phyloP scores from a whole-genome alignment of 805 yeast species.

The Kluyveromyces starmeri region DNA sequence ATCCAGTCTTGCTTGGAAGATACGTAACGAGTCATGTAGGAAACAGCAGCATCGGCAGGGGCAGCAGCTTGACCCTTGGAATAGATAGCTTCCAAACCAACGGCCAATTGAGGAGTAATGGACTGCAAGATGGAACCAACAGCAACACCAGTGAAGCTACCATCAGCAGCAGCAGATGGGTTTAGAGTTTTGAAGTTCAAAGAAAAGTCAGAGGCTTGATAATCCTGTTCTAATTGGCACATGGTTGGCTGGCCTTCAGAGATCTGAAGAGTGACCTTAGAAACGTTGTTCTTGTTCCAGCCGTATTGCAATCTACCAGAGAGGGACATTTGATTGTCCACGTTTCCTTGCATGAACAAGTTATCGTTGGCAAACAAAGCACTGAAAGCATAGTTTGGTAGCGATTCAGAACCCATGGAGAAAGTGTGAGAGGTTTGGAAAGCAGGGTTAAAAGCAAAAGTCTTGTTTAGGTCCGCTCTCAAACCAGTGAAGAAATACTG shows the following conservation, averaged over 20 bases:
- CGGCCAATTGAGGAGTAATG: slow-evolving; percentile 68
- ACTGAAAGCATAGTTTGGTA: slow-evolving; percentile 86
- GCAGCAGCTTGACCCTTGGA: slow-evolving; percentile 57
- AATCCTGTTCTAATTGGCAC: slow-evolving; percentile 95
- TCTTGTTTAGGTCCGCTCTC: slow-evolving; percentile 92
- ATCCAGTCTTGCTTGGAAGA: slow-evolving; percentile 70
- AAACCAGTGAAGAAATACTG: slow-evolving; percentile 91
- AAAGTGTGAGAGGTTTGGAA: slow-evolving; percentile 96
- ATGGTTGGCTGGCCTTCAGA: slow-evolving; percentile 85
- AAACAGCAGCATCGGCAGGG: slow-evolving; percentile 87
- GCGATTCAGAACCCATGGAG: slow-evolving; percentile 72
- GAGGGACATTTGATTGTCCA: slow-evolving; percentile 79
- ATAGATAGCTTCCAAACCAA: slow-evolving; percentile 91
- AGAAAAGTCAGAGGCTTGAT: slow-evolving; percentile 81
- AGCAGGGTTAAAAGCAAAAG: slow-evolving; percentile 82
- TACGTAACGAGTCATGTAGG: slow-evolving; percentile 84
- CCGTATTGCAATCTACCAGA: slow-evolving; percentile 87
- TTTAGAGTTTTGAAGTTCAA: slow-evolving; percentile 84
- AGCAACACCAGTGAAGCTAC: slow-evolving; percentile 81
- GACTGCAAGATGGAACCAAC: slow-evolving; percentile 89
- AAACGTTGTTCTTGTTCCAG: slow-evolving; percentile 69
- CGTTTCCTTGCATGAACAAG: slow-evolving; percentile 80
- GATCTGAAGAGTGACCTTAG: slow-evolving; percentile 82
- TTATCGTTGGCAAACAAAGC: slow-evolving; percentile 84
- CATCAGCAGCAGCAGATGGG: slow-evolving; percentile 62